These are phyloP conservation scores for Solanum verrucosum DNA, from an alignment of 257 asterid species.

Conservation along the genomic window DNA sequence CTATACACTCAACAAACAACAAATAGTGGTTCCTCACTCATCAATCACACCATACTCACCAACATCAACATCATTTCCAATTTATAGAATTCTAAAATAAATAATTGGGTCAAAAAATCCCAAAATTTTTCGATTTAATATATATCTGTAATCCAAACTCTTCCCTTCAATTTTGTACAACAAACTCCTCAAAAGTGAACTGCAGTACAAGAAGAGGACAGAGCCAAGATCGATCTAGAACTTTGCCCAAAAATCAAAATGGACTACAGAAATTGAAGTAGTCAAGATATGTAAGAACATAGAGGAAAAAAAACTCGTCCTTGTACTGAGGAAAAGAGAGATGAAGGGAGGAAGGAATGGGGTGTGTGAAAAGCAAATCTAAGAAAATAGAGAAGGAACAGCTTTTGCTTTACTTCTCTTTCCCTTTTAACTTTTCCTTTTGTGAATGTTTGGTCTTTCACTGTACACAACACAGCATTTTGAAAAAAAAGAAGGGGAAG, in stretches of 20 bases:
- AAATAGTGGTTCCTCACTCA: slow-evolving; percentile 38
- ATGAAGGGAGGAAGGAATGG: neutral
- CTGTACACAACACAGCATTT: neutral
- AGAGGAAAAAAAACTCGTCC: neutral
- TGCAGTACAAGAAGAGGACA: neutral
- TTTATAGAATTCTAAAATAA: slow-evolving; percentile 13
- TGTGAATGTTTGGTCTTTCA: slow-evolving; percentile 17
- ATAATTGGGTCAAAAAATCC: neutral
- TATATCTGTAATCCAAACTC: neutral
- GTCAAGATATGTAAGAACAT: neutral
- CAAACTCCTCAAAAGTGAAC: neutral
- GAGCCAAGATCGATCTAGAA: neutral
- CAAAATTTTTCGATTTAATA: neutral
- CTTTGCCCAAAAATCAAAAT: neutral
- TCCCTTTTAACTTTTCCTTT: slow-evolving; percentile 4
- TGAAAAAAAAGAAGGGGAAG: neutral
- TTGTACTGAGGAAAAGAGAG: neutral
- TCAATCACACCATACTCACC: slow-evolving; percentile 35
- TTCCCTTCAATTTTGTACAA: neutral
- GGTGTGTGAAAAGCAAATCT: slow-evolving; percentile 19
- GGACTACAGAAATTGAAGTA: neutral
- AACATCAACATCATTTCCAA: slow-evolving; percentile 16
- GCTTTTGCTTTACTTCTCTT: slow-evolving; percentile 27
- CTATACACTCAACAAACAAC: slow-evolving; percentile 9
- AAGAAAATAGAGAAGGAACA: slow-evolving; percentile 25